A percentile compares a stretch with the other conserved stretches of the same genome.
phyloP scores from a whole-genome alignment of 108 stramenopile species.

The Pseudonitzschia delicatissima region DNA sequence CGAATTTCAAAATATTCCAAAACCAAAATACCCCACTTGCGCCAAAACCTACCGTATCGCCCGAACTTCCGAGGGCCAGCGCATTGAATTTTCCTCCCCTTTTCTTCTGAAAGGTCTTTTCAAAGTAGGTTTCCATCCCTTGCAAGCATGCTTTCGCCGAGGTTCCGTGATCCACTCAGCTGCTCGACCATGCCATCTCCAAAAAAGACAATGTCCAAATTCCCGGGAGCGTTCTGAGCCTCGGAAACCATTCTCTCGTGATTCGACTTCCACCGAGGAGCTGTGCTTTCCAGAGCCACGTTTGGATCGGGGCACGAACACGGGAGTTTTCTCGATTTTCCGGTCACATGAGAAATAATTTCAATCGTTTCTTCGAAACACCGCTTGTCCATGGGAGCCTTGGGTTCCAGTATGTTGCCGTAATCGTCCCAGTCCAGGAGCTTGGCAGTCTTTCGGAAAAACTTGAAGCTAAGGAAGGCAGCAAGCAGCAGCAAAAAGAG shows the following conservation, averaged over 20 bases:
- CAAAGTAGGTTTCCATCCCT: slow-evolving; percentile 26
- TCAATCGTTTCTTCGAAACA: slow-evolving; percentile 31
- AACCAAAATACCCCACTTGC: background rate
- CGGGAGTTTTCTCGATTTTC: background rate
- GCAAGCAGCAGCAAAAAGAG: slow-evolving; percentile 13
- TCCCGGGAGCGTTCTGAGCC: slow-evolving; percentile 16
- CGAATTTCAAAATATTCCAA: background rate
- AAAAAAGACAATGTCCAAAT: slow-evolving; percentile 42
- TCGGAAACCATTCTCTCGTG: slow-evolving; percentile 19
- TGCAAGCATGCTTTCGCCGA: slow-evolving; percentile 8
- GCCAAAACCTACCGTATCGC: slow-evolving; percentile 32
- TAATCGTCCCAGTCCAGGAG: slow-evolving; percentile 25
- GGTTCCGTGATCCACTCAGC: slow-evolving; percentile 21
- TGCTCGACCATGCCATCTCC: slow-evolving; percentile 33
- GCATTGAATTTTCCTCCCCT: slow-evolving; percentile 28
- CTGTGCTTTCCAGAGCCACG: slow-evolving; percentile 9
- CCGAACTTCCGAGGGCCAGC: slow-evolving; percentile 25
- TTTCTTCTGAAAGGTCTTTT: slow-evolving; percentile 16
- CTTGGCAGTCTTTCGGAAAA: slow-evolving; percentile 12
- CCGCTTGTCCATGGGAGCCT: slow-evolving; percentile 5
- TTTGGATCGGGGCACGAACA: slow-evolving; percentile 39
- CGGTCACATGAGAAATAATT: too few relatives aligned
- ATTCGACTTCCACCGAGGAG: slow-evolving; percentile 21
- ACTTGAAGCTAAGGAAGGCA: slow-evolving; percentile 17
- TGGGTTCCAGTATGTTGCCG: slow-evolving; percentile 20